Base-by-base conservation (phyloP, 768 basidiomycete genomes). In the Tulasnella sp. region DNA sequence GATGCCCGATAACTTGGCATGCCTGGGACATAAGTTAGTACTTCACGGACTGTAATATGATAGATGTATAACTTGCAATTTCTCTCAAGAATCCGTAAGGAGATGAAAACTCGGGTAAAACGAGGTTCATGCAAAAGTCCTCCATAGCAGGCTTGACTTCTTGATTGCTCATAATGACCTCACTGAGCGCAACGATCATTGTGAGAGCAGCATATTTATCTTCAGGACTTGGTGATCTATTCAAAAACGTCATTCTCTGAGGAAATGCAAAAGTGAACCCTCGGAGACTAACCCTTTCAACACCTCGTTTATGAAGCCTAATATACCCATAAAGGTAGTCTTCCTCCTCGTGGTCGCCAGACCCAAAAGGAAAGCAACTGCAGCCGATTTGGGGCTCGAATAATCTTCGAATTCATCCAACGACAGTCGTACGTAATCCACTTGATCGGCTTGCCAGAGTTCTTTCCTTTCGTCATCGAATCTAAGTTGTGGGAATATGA, bases 131-230 rank as follows among this genome's bases (percentile, higher is more conserved):
- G 58, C 88, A 67, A 64, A 92, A 88, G 22, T 75, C 70, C 63
- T 89, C 85, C 74, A 92, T 81, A 55, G 73, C 77, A 48, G 67
- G 68, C 59, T 77, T 81, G 54, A 89, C 81, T 29, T 84, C 79
- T 7, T 86, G 84, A 61, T 89, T 86, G 47, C 77, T 77, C 78
- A 89, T 82, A 58, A 90, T 82, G 68, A 82, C 80, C 0, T 77
- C 76, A 0, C 79, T 80, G 3, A 92, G 72, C 0, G 78, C 78
- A 25, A 80, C 74, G 9, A 78, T 78, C 74, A 91, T 86, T 59
- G 84, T 85, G 32, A 93, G 70, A 2, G 84, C 90, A 40, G 88
- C 90, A 59, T 83, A 92, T 40, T 79, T 76, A 56, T 91, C 80
- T 20, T 75, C 66, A 4, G 83, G 63, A 1, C 75, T 54, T 2